A percentile compares a stretch with the other conserved stretches of the same genome.
phyloP scores from a whole-genome alignment of 139 green algal species.

The Chlorella sp. region DNA sequence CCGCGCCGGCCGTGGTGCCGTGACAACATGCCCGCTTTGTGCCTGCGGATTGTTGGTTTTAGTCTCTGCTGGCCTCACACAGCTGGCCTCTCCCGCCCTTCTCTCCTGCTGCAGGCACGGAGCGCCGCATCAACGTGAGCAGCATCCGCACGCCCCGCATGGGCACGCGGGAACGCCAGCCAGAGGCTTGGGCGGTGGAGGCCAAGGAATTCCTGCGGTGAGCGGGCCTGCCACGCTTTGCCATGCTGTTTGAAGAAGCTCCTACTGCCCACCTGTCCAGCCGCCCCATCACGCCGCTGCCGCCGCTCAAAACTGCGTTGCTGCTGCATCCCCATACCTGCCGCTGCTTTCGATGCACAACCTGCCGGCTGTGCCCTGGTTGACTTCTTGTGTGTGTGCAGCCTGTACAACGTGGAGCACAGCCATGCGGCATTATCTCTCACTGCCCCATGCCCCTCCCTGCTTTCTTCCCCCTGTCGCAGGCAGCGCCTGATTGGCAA shows the following conservation, averaged over 20 bases:
- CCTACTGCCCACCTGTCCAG: background rate
- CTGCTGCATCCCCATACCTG: no score
- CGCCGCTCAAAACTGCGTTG: no score
- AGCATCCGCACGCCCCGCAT: constrained; percentile 86
- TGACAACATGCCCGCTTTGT: no score
- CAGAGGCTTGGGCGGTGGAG: constrained; percentile 85
- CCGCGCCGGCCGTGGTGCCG: no score
- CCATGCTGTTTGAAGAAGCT: background rate
- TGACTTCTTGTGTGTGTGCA: no score
- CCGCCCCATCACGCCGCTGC: no score
- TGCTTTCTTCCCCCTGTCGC: background rate
- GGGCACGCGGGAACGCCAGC: constrained; percentile 66
- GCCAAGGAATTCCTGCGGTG: constrained; percentile 91
- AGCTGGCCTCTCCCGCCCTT: background rate
- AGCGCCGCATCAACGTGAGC: constrained; percentile 87
- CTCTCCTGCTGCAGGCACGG: constrained; percentile 45
- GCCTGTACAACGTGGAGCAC: no score
- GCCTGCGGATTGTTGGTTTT: no score
- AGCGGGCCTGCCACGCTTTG: background rate
- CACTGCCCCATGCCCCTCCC: background rate
- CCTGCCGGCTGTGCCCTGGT: no score
- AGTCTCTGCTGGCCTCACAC: background rate
- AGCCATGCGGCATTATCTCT: background rate
- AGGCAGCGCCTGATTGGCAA: constrained; percentile 68
- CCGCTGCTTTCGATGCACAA: no score